These are phyloP conservation scores for Aureobasidium sp. DNA, from an alignment of 2,329 filamentous ascomycete genomes.

Conservation along the genomic window DNA sequence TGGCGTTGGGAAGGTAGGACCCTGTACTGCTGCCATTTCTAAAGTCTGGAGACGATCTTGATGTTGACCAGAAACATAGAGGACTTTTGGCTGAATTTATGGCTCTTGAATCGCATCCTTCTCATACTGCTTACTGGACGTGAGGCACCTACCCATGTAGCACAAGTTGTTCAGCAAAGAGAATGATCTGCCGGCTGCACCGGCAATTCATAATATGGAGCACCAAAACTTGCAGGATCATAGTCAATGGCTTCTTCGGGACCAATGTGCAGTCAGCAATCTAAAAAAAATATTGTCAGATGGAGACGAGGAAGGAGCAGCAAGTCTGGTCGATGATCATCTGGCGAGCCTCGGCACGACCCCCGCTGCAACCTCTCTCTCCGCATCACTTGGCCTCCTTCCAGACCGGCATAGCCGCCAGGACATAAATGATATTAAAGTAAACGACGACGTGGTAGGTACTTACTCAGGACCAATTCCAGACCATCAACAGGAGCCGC, in stretches of 20 bases:
- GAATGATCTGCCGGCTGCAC: neutral
- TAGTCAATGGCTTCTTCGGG: no score
- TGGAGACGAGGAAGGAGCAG: neutral
- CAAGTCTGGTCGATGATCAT: neutral
- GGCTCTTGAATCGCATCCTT: neutral
- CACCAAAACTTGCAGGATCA: neutral
- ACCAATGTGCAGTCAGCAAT: neutral
- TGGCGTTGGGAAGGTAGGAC: neutral
- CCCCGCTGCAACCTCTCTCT: conserved; percentile 5
- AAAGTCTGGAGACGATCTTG: no score
- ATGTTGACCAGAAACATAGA: neutral
- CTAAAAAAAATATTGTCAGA: neutral
- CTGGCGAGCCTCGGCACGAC: conserved; percentile 2
- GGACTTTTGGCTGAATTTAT: neutral
- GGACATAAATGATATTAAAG: neutral
- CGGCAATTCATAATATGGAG: no score
- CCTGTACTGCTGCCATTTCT: neutral
- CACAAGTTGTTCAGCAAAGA: neutral
- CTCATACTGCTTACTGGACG: neutral
- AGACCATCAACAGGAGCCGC: neutral
- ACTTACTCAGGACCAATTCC: neutral
- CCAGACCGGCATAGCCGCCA: neutral
- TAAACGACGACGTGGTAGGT: neutral
- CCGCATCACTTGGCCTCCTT: neutral
- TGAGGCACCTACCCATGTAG: neutral